Evolutionary conservation across 129 eudicot species (phyloP).

Genomic region (Saposhnikovia divaricata): DNA sequence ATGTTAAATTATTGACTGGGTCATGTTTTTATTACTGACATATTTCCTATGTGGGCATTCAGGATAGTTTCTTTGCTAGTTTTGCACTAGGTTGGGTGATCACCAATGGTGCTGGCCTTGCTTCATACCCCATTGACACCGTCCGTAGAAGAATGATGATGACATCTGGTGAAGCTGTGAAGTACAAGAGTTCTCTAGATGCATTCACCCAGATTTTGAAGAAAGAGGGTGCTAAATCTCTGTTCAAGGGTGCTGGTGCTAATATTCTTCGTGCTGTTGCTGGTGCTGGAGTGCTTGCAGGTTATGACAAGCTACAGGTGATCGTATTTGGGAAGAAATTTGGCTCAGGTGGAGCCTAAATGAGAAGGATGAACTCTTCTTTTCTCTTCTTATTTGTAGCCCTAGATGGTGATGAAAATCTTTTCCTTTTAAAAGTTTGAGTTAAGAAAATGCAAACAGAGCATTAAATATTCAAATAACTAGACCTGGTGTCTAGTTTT

Average conservation of each 20-base stretch:
- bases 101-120: conserved; percentile 17
- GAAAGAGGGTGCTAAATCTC: conserved; percentile 14
- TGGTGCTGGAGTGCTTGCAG: conserved; percentile 83
- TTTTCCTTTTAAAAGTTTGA: conserved; percentile 2
- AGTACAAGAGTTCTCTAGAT: conserved; percentile 17
- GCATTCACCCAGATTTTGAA: conserved; percentile 11
- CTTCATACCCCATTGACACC: conserved; percentile 16
- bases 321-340: conserved; percentile 73
- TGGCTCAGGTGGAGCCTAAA: conserved; percentile 69
- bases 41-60: neutral
- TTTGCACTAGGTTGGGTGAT: conserved; percentile 17
- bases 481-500: conserved; percentile 6
- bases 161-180: conserved; percentile 18
- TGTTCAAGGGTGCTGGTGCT: conserved; percentile 20
- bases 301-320: conserved; percentile 77
- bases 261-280: conserved; percentile 79
- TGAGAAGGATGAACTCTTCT: neutral
- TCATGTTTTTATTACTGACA: neutral
- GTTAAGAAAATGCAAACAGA: conserved; percentile 9
- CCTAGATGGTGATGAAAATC: conserved; percentile 43
- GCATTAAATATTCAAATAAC: conserved; percentile 23
- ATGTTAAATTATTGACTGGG: neutral
- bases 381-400: neutral
- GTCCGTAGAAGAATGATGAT: conserved; percentile 22
- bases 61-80: conserved; percentile 18